These are phyloP conservation scores for Nevesoporus exiguus DNA, from an alignment of 768 basidiomycete species.

Conservation along the genomic window DNA sequence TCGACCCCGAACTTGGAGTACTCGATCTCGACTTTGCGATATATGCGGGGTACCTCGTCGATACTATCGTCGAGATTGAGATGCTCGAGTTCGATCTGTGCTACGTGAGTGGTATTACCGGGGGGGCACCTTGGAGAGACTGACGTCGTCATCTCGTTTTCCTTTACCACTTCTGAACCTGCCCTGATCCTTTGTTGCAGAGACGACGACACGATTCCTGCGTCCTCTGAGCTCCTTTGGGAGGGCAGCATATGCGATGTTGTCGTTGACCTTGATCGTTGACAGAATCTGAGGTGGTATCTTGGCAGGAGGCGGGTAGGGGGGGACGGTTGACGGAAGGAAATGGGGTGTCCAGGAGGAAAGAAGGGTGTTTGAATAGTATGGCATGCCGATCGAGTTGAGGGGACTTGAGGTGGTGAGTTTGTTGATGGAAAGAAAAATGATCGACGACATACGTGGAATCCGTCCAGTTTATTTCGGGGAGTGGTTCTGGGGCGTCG, in stretches of 20 bases:
- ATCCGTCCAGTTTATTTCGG: conserved; percentile 77
- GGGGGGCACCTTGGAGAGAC: conserved; percentile 2
- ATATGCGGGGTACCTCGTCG: conserved; percentile 71
- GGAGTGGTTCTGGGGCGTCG: conserved; percentile 63
- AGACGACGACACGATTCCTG: conserved; percentile 64
- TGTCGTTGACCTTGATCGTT: conserved; percentile 84
- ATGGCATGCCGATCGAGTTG: conserved; percentile 84
- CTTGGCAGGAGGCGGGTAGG: conserved; percentile 66
- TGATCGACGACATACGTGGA: conserved; percentile 55
- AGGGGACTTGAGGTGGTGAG: conserved; percentile 56
- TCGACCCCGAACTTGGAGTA: conserved; percentile 99
- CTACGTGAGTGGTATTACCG: neutral
- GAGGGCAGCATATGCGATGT: conserved; percentile 83
- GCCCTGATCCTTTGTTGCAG: conserved; percentile 53
- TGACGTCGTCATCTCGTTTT: conserved; percentile 42
- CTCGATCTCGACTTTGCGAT: conserved; percentile 93
- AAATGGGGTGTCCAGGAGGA: conserved; percentile 63
- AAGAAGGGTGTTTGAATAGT: conserved; percentile 70
- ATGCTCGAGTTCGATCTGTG: conserved; percentile 52
- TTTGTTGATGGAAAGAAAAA: neutral
- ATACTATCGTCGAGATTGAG: conserved; percentile 48
- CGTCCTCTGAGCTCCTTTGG: conserved; percentile 83
- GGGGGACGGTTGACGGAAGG: conserved; percentile 41
- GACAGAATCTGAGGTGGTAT: conserved; percentile 77
- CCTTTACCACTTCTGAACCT: conserved; percentile 84